Conservation (phyloP, 768 basidiomycete species). For the Heimioporus sp. region DNA sequence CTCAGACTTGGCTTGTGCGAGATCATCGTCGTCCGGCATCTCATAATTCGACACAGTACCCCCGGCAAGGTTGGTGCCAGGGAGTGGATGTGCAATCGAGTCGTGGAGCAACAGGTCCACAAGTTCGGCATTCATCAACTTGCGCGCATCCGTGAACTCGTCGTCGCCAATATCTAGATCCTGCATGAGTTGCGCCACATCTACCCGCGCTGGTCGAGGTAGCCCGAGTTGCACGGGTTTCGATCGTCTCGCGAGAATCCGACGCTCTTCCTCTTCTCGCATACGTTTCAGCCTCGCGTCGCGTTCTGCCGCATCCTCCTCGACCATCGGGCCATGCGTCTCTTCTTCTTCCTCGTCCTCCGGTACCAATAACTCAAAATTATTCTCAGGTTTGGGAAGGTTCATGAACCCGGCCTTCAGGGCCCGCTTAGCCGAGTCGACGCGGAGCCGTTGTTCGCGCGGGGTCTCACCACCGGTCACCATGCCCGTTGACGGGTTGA, state of each 20-base stretch:
- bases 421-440: constrained; percentile 66
- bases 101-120: constrained; percentile 83
- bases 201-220: constrained; percentile 84
- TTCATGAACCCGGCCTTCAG: constrained; percentile 79
- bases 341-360: constrained; percentile 72
- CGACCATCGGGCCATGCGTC: constrained; percentile 27
- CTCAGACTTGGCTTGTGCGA: constrained; percentile 64
- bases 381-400: constrained; percentile 93
- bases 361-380: constrained; percentile 91
- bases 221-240: constrained; percentile 77
- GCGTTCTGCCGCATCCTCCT: constrained; percentile 91
- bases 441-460: constrained; percentile 64
- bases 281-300: constrained; percentile 69
- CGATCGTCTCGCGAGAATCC: constrained; percentile 78
- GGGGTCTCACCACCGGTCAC: constrained; percentile 66
- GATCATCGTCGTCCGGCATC: constrained; percentile 73
- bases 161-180: constrained; percentile 54
- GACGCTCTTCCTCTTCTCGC: constrained; percentile 75
- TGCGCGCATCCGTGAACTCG: constrained; percentile 50
- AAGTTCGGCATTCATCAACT: constrained; percentile 75
- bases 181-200: constrained; percentile 61
- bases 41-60: constrained; percentile 65
- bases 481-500: constrained; percentile 71
- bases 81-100: constrained; percentile 80
- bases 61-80: constrained; percentile 80